Evolutionary conservation across 2,329 filamentous ascomycete genomes (phyloP), one percentile per base, ranked within the genome.

Genomic region (Scedosporium boydii): DNA sequence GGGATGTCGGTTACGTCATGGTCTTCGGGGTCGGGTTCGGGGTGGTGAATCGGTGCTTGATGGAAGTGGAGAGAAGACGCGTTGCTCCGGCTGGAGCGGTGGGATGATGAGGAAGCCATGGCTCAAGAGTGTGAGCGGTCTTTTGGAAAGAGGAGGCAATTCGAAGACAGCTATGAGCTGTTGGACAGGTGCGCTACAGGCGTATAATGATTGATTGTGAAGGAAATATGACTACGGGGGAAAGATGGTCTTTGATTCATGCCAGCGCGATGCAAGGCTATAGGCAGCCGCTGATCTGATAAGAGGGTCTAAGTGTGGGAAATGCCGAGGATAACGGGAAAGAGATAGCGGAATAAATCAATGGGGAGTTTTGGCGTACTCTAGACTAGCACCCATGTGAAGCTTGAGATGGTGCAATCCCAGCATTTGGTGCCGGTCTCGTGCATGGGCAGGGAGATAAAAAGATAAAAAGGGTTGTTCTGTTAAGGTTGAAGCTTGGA

Each of bases 401-500:
- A 48, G 44, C 44, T 48, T 21, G 16, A 21, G 44, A 48, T 56
- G 26, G 51, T 56, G 23, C 21, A 26, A 56, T 56, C 2, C 26
- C 23, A 29, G 21, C 21, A 56, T 56, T 23, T 56, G 26, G 51
- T 14, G 14, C 21, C 23, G 10, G 18, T 14, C 21, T 56, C 6
- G 51, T 56, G 26, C 51, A 26, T 56, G 29, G 21, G 23, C 10
- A n/a, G 18, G 29, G 29, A 10, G 56, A 16, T 18, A 18, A 34
- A n/a, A n/a, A 34, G 56, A 18, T 34, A n/a, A 58, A 34, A 34
- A 34, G 16, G 48, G 21, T 38, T 46, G 46, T 41, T n/a, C n/a
- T 55, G 46, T 56, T n/a, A 58, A 62, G 60, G 60, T 58, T 62
- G 60, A 21, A 58, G 60, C 51, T 57, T 34, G 29, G 46, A 38